Evolutionary conservation across 768 basidiomycete genomes (phyloP).

Genomic region (Collybia sordida): DNA sequence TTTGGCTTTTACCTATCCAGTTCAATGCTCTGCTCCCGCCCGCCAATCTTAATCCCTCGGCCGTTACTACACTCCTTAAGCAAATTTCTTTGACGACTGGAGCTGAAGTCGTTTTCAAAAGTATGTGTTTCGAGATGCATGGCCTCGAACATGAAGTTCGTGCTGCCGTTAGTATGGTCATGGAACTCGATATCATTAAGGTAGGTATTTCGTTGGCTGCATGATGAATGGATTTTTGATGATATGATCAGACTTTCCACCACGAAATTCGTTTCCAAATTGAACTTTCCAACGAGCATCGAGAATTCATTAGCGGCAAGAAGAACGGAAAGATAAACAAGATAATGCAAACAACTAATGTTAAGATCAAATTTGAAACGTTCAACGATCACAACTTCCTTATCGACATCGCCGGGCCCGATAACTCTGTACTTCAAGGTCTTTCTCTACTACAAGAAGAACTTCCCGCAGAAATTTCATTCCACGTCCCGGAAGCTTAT

Average conservation of each 20-base stretch:
- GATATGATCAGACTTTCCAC: conserved; percentile 69
- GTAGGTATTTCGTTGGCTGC: conserved; percentile 36
- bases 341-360: conserved; percentile 96
- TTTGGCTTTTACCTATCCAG: conserved; percentile 93
- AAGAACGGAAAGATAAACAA: conserved; percentile 99
- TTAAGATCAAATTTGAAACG: conserved; percentile 99
- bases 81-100: conserved; percentile 85
- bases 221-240: conserved; percentile 1
- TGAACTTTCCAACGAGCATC: conserved; percentile 95
- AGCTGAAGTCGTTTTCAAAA: conserved; percentile 95
- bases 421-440: conserved; percentile 83
- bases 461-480: conserved; percentile 96
- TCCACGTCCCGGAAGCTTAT: conserved; percentile 97
- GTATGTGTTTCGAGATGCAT: conserved; percentile 97
- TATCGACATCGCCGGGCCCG: conserved; percentile 86
- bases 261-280: conserved; percentile 99
- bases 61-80: conserved; percentile 83
- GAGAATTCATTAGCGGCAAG: conserved; percentile 98
- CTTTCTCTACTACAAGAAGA: conserved; percentile 92
- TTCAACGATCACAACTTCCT: conserved; percentile 96
- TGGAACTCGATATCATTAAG: conserved; percentile 92
- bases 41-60: conserved; percentile 73
- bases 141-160: conserved; percentile 92
- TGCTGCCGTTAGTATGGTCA: conserved; percentile 77
- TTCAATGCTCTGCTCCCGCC: conserved; percentile 91